Percentiles rank a stretch among this genome's conserved stretches.
These are phyloP conservation scores for Alternaria sp. DNA, from an alignment of 2,329 filamentous ascomycete genomes.

Conservation along the genomic window DNA sequence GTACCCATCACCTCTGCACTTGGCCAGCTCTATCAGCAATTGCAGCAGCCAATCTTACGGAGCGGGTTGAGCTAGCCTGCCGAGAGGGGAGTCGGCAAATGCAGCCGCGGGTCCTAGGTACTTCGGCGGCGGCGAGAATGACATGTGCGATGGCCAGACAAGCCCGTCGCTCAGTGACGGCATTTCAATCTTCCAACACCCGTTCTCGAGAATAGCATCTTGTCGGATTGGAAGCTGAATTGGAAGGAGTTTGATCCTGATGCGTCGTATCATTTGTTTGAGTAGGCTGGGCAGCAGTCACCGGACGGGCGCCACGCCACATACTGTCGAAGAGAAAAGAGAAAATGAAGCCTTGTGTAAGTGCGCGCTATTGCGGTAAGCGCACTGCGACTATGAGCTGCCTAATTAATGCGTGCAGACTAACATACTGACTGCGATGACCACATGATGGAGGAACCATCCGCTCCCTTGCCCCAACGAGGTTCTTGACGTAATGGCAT, in stretches of 20 bases:
- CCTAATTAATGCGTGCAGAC: too few species aligned
- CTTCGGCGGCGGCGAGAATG: background rate
- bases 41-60: background rate
- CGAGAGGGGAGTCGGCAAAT: rapidly evolving
- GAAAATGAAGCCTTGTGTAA: background rate
- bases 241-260: background rate
- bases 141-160: background rate
- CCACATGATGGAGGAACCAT: too few species aligned
- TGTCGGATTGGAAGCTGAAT: background rate
- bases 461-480: too few species aligned
- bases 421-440: too few species aligned
- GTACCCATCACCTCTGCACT: too few species aligned
- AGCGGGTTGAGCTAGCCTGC: background rate
- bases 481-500: too few species aligned
- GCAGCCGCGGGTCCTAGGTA: background rate
- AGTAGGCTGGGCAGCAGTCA: background rate
- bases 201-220: background rate
- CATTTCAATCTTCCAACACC: background rate
- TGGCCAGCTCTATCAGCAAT: too few species aligned
- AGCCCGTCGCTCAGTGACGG: background rate
- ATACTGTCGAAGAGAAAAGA: background rate
- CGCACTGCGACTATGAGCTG: too few species aligned
- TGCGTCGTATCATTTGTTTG: background rate
- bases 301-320: background rate
- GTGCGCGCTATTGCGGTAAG: too few species aligned